Conservation (phyloP, 306 rosid genomes). For the Fragaria iinumae region DNA sequence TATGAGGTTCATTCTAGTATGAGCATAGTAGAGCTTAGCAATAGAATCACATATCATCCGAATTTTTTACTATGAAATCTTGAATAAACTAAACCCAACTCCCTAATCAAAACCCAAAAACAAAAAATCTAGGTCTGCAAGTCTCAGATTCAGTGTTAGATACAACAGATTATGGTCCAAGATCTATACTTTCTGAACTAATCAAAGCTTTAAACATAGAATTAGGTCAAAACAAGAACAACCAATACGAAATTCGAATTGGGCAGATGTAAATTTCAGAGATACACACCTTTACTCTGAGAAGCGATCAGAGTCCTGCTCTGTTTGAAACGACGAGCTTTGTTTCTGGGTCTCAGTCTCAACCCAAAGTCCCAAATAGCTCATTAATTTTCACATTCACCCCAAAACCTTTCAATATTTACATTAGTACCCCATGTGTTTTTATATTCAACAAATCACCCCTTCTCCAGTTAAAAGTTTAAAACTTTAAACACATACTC, state of each 20-base stretch:
- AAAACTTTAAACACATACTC: background rate
- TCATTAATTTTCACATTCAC: background rate
- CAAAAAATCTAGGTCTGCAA: background rate
- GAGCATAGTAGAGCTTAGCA: background rate
- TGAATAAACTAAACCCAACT: background rate
- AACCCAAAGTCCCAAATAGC: background rate
- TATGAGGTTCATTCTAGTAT: background rate
- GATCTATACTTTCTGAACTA: constrained; percentile 3
- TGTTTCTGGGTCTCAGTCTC: background rate
- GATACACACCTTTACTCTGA: constrained; percentile 2
- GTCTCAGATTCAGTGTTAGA: background rate
- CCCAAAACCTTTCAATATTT: background rate
- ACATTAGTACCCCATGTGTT: background rate
- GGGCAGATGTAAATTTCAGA: background rate
- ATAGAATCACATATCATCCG: background rate
- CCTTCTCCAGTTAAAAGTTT: background rate
- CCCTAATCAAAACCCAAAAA: background rate
- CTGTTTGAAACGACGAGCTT: background rate
- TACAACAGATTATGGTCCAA: background rate
- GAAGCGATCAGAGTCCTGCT: constrained; percentile 10
- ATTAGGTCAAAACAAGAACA: background rate
- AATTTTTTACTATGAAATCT: background rate
- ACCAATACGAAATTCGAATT: background rate
- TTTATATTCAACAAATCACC: background rate
- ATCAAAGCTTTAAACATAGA: background rate